Base-by-base conservation (phyloP, 2,329 filamentous ascomycete genomes). In the Rosellinia necatrix region DNA sequence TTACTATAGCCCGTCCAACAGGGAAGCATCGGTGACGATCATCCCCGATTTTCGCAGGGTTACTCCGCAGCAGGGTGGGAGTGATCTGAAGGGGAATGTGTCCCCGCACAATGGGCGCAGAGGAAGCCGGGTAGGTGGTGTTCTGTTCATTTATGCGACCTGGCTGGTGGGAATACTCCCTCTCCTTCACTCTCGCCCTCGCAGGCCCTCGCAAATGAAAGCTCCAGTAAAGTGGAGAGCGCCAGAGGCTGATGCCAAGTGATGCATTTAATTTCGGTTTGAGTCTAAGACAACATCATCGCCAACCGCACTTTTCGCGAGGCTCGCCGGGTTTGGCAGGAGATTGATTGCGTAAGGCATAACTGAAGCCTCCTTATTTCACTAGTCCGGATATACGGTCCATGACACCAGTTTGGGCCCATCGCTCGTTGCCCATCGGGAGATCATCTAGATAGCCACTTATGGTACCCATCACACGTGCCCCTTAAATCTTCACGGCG, bases 41-140 rank as follows among this genome's bases (percentile, higher is more conserved):
- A 19, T 40, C 51, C 49, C 47, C 48, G 47, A 54, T 48, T 40
- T 56, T 63, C 51, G 44, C 64, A 65, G 58, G 63, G 64, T 60
- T 66, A 59, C 63, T 65, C 64, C 63, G 48, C 64, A 64, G 44
- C 38, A 58, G 48, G 34, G 53, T 59, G n/a, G 38, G 51, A 56
- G 27, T 59, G 17, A 29, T 44, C 53, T 35, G 30, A 49, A 52
- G 19, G 13, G 27, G 15, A 48, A 38, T 22, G 22, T 42, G 22
- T 37, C 37, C 54, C 56, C 59, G 43, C 58, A 58, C 24, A 38
- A 30, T 42, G 43, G 13, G 9, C 40, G n/a, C 19, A 19, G 27
- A 27, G 10, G n/a, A n/a, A 53, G 46, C 43, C 49, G 24, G 51
- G 43, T 58, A 50, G 42, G 44, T 59, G 47, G 54, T 55, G 46